Percentiles rank a stretch among this genome's conserved stretches.
Conservation (phyloP, 805 yeast species). For the Allodekkera sacchari region DNA sequence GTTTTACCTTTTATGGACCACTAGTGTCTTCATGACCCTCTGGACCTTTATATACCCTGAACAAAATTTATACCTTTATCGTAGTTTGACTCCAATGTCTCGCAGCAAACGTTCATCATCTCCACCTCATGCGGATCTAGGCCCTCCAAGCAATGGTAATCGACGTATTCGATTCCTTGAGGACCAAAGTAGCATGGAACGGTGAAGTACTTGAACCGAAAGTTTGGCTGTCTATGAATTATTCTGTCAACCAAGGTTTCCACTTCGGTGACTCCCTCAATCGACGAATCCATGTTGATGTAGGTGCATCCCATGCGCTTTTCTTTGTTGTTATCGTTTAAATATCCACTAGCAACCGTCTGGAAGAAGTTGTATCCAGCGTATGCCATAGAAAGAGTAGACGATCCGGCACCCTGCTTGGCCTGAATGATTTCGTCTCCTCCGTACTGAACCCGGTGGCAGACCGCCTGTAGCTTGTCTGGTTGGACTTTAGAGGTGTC, state of each 20-base stretch:
- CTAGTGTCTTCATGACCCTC: too few relatives aligned
- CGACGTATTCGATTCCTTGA: slow-evolving; percentile 49
- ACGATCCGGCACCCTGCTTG: slow-evolving; percentile 90
- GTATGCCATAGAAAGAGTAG: slow-evolving; percentile 88
- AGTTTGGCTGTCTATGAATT: slow-evolving; percentile 7
- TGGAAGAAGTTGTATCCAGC: slow-evolving; percentile 75
- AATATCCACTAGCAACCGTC: slow-evolving; percentile 30
- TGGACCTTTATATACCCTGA: too few relatives aligned
- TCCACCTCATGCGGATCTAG: slow-evolving; percentile 46
- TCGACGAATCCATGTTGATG: slow-evolving; percentile 42
- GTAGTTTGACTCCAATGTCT: slow-evolving; percentile 46
- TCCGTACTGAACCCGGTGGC: slow-evolving; percentile 88
- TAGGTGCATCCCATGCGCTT: slow-evolving; percentile 65
- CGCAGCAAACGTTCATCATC: slow-evolving; percentile 43
- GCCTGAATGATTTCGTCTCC: slow-evolving; percentile 95
- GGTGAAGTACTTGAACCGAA: slow-evolving; percentile 40
- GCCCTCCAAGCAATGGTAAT: slow-evolving; percentile 42
- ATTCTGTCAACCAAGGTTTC: slow-evolving; percentile 20
- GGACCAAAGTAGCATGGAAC: slow-evolving; percentile 50
- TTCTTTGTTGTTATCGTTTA: slow-evolving; percentile 45
- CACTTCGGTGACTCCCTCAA: slow-evolving; percentile 45
- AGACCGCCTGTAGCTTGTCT: slow-evolving; percentile 42
- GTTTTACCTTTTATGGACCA: too few relatives aligned
- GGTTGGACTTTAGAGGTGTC: slow-evolving; percentile 21
- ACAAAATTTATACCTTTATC: slow-evolving; percentile 50